Conservation (phyloP, 768 basidiomycete species). For the Botryobasidium botryosum region DNA sequence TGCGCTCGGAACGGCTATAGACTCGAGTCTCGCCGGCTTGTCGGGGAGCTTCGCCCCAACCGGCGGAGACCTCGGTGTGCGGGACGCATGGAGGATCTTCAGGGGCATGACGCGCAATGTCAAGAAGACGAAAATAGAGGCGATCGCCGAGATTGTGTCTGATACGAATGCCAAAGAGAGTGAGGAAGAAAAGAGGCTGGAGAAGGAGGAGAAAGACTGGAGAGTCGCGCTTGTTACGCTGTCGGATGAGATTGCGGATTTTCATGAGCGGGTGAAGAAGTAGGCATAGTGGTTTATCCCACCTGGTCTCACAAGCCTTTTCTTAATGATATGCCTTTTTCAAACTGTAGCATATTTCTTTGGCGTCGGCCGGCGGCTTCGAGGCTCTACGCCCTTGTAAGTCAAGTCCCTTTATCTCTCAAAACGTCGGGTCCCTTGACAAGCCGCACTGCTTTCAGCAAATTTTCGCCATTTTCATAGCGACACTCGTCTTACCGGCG, state of each 20-base stretch:
- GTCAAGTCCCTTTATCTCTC: too few relatives aligned
- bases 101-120: slow-evolving; percentile 25
- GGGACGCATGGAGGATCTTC: slow-evolving; percentile 38
- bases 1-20: slow-evolving; percentile 34
- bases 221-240: slow-evolving; percentile 25
- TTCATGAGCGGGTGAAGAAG: slow-evolving; percentile 52
- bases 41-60: too few relatives aligned
- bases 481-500: slow-evolving; percentile 31
- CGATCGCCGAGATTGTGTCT: slow-evolving; percentile 7
- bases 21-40: slow-evolving; percentile 23
- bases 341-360: slow-evolving; percentile 44
- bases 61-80: slow-evolving; percentile 14
- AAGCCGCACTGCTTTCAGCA: too few relatives aligned
- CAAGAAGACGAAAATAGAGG: slow-evolving; percentile 21
- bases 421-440: too few relatives aligned
- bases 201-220: slow-evolving; percentile 29
- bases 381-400: slow-evolving; percentile 30
- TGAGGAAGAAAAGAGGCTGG: slow-evolving; percentile 20
- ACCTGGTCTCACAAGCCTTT: slow-evolving; percentile 1
- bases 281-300: slow-evolving; percentile 17
- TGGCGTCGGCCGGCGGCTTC: slow-evolving; percentile 44
- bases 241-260: slow-evolving; percentile 31
- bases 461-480: slow-evolving; percentile 25
- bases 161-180: slow-evolving; percentile 19
- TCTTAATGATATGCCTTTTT: background rate